Conservation (phyloP, 2,329 filamentous ascomycete genomes). For the Botrytis pseudocinerea region DNA sequence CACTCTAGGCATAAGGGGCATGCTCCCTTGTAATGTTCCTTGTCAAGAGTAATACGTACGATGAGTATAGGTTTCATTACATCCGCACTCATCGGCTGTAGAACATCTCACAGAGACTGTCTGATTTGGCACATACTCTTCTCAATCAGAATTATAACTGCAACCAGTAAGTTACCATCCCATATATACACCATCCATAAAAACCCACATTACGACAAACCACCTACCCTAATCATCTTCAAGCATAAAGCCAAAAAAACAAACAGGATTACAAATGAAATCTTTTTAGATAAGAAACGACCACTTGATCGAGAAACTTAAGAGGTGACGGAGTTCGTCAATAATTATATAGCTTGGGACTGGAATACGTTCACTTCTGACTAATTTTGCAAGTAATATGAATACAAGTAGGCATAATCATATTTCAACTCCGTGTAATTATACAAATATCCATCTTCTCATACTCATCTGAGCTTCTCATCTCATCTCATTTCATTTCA, state of each 20-base stretch:
- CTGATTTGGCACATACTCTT: too few species aligned
- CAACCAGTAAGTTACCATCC: too few species aligned
- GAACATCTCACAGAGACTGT: too few species aligned
- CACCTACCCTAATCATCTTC: not conserved
- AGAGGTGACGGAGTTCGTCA: not conserved
- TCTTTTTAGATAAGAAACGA: not conserved
- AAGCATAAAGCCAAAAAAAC: not conserved
- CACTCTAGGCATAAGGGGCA: too few species aligned
- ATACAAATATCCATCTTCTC: not conserved
- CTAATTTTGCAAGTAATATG: not conserved
- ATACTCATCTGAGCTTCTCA: not conserved
- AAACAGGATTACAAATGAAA: not conserved
- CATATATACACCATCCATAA: too few species aligned
- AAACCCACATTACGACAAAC: fast-evolving
- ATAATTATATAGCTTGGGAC: not conserved
- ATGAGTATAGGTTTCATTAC: too few species aligned
- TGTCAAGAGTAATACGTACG: too few species aligned
- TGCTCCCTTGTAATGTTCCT: too few species aligned
- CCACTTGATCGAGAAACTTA: not conserved
- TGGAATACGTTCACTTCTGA: not conserved
- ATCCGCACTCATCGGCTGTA: too few species aligned
- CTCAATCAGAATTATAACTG: too few species aligned
- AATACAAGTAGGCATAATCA: not conserved
- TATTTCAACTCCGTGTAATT: not conserved
- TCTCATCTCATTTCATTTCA: not conserved